These are phyloP conservation scores for Ilyonectria robusta DNA, from an alignment of 2,329 filamentous ascomycete species.

Conservation along the genomic window DNA sequence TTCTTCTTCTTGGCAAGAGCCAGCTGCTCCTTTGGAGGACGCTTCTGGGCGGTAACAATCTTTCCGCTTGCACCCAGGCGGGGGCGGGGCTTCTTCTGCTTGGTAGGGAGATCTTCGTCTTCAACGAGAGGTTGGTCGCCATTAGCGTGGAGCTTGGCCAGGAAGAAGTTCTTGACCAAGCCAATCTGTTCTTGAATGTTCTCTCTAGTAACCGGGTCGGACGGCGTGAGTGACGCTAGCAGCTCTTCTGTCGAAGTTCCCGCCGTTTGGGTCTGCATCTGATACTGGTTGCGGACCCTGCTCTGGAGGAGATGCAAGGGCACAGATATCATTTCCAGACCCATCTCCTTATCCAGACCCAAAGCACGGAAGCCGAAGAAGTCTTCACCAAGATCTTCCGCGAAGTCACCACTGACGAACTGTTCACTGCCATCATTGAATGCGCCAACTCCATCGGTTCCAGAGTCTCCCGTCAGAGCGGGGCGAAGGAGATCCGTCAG, in stretches of 20 bases:
- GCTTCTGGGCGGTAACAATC: constrained; percentile 87
- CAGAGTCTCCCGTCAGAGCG: constrained; percentile 81
- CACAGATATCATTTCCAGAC: constrained; percentile 88
- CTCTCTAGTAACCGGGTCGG: constrained; percentile 84
- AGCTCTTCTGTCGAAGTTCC: constrained; percentile 71
- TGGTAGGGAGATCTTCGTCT: constrained; percentile 93
- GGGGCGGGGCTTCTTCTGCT: constrained; percentile 85
- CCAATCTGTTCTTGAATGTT: constrained; percentile 86
- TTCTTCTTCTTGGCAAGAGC: constrained; percentile 91
- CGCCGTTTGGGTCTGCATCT: constrained; percentile 78
- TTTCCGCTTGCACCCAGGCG: constrained; percentile 81
- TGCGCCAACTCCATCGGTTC: constrained; percentile 86
- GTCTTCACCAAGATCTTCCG: constrained; percentile 97
- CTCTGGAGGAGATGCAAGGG: constrained; percentile 95
- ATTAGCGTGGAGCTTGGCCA: constrained; percentile 88
- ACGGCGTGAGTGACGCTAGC: constrained; percentile 77
- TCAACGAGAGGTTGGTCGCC: constrained; percentile 86
- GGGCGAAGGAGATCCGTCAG: constrained; percentile 94
- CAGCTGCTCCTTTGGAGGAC: constrained; percentile 85
- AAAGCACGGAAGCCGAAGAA: constrained; percentile 99
- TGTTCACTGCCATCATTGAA: constrained; percentile 98
- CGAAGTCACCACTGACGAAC: constrained; percentile 96
- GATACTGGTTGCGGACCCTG: constrained; percentile 87
- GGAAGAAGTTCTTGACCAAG: constrained; percentile 91
- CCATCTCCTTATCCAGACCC: constrained; percentile 91